Evolutionary conservation across 116 monocot species (phyloP).

Genomic region (Papilionanthe hybrid): DNA sequence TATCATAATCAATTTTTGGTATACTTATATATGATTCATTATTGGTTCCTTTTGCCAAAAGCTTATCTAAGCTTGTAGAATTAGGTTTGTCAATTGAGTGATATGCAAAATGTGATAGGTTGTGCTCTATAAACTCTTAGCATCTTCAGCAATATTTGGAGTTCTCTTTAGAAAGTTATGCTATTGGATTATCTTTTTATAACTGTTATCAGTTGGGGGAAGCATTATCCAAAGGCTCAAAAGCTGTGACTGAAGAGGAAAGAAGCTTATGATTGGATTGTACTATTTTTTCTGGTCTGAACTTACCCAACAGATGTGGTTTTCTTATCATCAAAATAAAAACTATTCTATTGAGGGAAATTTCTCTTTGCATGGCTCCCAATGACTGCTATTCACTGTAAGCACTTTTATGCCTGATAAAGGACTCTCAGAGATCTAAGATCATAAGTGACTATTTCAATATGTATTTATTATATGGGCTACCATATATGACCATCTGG

Average conservation of each 20-base stretch:
- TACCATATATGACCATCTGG: slow-evolving; percentile 33
- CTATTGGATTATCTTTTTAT: slow-evolving; percentile 14
- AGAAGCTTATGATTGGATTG: slow-evolving; percentile 10
- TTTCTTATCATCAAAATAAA: slow-evolving; percentile 17
- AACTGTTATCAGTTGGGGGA: slow-evolving; percentile 6
- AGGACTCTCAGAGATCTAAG: slow-evolving; percentile 29
- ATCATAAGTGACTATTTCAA: slow-evolving; percentile 29
- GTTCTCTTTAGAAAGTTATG: slow-evolving; percentile 6
- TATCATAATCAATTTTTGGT: slow-evolving; percentile 10
- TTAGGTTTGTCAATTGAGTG: slow-evolving; percentile 24
- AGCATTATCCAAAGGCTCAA: not conserved
- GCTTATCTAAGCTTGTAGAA: slow-evolving; percentile 20
- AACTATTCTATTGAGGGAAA: slow-evolving; percentile 20
- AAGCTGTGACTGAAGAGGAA: slow-evolving; percentile 4
- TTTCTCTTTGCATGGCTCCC: slow-evolving; percentile 16
- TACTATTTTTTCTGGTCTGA: slow-evolving; percentile 13
- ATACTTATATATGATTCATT: slow-evolving; percentile 14
- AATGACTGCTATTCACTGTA: slow-evolving; percentile 19
- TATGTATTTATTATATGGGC: slow-evolving; percentile 34
- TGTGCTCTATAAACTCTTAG: slow-evolving; percentile 15
- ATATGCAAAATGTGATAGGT: slow-evolving; percentile 14
- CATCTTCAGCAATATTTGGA: slow-evolving; percentile 17
- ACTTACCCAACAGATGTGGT: slow-evolving; percentile 16
- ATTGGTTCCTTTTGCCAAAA: slow-evolving; percentile 20
- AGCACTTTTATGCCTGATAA: slow-evolving; percentile 22